Conservation (phyloP, 2,329 filamentous ascomycete species). For the Pseudocercospora ulei region DNA sequence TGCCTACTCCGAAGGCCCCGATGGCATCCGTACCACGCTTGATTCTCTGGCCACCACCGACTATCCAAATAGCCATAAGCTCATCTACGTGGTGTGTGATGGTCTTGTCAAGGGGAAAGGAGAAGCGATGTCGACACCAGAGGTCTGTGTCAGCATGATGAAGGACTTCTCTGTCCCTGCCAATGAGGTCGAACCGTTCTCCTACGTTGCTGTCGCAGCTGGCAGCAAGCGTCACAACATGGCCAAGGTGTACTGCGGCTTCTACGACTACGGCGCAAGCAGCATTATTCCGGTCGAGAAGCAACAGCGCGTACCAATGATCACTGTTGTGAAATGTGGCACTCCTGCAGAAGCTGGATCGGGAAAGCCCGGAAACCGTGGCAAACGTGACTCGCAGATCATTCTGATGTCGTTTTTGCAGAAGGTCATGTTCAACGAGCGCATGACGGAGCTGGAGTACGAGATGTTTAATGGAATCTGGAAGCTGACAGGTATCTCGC, state of each 20-base stretch:
- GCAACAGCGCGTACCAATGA: conserved; percentile 96
- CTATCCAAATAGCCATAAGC: conserved; percentile 98
- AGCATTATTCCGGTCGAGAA: conserved; percentile 72
- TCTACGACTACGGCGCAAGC: conserved; percentile 86
- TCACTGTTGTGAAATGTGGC: conserved; percentile 89
- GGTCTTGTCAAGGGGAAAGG: conserved; percentile 95
- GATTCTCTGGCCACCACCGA: conserved; percentile 96
- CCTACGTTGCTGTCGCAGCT: conserved; percentile 91
- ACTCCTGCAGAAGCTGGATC: conserved; percentile 74
- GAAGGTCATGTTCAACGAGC: conserved; percentile 99
- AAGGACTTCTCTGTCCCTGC: conserved; percentile 72
- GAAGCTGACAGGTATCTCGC: conserved; percentile 96
- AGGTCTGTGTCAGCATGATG: conserved; percentile 87
- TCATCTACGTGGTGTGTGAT: conserved; percentile 91
- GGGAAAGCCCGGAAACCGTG: conserved; percentile 88
- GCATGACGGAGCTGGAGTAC: conserved; percentile 98
- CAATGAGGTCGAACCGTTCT: conserved; percentile 79
- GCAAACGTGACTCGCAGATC: conserved; percentile 98
- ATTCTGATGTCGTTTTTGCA: conserved; percentile 99
- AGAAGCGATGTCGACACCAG: conserved; percentile 75
- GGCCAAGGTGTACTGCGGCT: conserved; percentile 96
- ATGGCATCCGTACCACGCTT: conserved; percentile 83
- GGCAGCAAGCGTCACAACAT: conserved; percentile 98
- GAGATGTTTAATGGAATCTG: conserved; percentile 99
- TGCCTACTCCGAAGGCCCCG: conserved; percentile 89